Evolutionary conservation across 148 eudicot species (phyloP).

Genomic region (Vaccinium macrocarpon): DNA sequence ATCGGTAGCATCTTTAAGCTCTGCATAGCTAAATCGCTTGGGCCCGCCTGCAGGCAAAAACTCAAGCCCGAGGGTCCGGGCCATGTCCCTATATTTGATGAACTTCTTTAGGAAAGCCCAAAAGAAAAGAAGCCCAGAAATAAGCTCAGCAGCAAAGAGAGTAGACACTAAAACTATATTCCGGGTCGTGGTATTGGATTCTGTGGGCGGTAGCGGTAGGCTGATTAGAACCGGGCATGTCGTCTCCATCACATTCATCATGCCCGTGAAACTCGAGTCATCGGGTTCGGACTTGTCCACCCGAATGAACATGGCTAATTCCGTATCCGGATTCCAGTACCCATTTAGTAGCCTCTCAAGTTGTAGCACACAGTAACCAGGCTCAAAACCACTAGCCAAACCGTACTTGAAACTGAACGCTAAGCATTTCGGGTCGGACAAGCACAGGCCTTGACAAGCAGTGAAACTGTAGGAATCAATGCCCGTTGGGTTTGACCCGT

Average conservation of each 20-base stretch:
- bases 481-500: conserved; percentile 35
- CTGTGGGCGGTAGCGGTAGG: conserved; percentile 53
- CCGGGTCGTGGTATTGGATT: conserved; percentile 49
- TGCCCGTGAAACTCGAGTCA: conserved; percentile 48
- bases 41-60: conserved; percentile 72
- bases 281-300: conserved; percentile 47
- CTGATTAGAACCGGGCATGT: conserved; percentile 54
- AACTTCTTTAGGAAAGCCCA: conserved; percentile 77
- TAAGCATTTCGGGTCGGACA: conserved; percentile 34
- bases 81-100: conserved; percentile 86
- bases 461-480: conserved; percentile 18
- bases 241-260: conserved; percentile 58
- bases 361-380: conserved; percentile 50
- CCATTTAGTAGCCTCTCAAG: conserved; percentile 43
- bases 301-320: conserved; percentile 46
- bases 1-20: conserved; percentile 59
- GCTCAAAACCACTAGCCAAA: conserved; percentile 20
- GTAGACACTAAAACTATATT: conserved; percentile 51
- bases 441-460: conserved; percentile 44
- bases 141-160: conserved; percentile 61
- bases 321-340: conserved; percentile 59
- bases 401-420: conserved; percentile 68
- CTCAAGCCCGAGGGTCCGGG: conserved; percentile 76
- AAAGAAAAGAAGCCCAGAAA: conserved; percentile 56
- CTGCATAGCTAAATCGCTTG: conserved; percentile 53